Conservation (phyloP, 2,329 filamentous ascomycete species). For the Fusarium multiceps region DNA sequence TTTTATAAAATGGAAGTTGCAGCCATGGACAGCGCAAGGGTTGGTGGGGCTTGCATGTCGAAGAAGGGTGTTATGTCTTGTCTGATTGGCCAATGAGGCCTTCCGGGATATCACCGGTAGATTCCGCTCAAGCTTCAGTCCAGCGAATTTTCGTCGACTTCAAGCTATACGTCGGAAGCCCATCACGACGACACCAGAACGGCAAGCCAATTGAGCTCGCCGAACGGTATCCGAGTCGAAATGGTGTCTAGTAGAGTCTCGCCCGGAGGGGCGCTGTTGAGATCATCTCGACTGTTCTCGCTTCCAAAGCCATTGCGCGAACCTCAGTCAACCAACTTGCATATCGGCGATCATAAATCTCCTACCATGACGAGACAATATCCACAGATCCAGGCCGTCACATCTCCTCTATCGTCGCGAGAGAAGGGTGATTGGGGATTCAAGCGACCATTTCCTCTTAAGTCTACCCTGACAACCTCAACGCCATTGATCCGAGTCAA, state of each 20-base stretch:
- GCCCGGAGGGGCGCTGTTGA: conserved; percentile 76
- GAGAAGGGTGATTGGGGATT: conserved; percentile 90
- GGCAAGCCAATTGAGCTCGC: conserved; percentile 49
- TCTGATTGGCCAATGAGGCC: conserved; percentile 35
- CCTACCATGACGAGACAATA: conserved; percentile 72
- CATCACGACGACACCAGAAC: conserved; percentile 37
- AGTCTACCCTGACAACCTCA: conserved; percentile 76
- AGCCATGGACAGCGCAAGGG: conserved; percentile 23
- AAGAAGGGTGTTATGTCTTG: conserved; percentile 2
- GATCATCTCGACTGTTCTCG: conserved; percentile 90
- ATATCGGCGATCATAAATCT: conserved; percentile 52
- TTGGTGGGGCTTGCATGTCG: conserved; percentile 38
- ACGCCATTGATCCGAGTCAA: conserved; percentile 82
- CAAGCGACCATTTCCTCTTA: conserved; percentile 83
- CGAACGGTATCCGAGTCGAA: conserved; percentile 43
- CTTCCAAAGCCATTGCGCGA: conserved; percentile 79
- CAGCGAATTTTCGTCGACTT: conserved; percentile 48
- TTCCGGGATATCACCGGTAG: conserved; percentile 51
- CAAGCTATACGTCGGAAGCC: conserved; percentile 29
- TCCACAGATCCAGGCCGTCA: conserved; percentile 86
- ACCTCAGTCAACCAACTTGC: conserved; percentile 62
- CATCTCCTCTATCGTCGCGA: conserved; percentile 78
- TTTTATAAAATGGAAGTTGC: conserved; percentile 21
- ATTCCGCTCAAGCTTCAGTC: conserved; percentile 38
- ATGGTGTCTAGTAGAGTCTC: conserved; percentile 59